phyloP scores from a whole-genome alignment of 2,329 filamentous ascomycete genomes.

The Coleophoma cylindrospora region DNA sequence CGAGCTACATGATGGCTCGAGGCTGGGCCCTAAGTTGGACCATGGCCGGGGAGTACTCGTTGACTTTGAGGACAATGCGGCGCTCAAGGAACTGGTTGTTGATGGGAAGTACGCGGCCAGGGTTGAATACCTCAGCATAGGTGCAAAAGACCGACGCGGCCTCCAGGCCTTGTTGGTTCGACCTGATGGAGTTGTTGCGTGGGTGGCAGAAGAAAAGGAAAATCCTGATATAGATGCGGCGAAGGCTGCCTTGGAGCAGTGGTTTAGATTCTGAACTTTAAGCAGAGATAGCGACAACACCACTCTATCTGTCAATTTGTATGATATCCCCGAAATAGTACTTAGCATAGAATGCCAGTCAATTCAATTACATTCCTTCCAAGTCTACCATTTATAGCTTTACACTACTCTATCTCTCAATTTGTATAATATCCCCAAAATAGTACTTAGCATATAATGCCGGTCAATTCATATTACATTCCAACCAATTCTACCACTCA shows the following conservation, averaged over 20 bases:
- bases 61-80: background rate
- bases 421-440: background rate
- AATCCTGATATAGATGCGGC: background rate
- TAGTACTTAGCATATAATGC: background rate
- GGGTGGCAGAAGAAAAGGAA: background rate
- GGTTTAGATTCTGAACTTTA: background rate
- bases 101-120: background rate
- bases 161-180: background rate
- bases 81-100: background rate
- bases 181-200: background rate
- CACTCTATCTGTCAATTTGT: background rate
- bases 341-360: background rate
- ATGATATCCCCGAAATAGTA: background rate
- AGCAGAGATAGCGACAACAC: background rate
- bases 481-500: no score
- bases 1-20: background rate
- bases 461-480: no score
- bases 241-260: background rate
- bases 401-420: background rate
- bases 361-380: no score
- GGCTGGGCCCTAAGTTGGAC: background rate
- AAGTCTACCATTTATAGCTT: no score
- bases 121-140: background rate
- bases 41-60: background rate
- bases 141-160: background rate